Base-by-base conservation (phyloP, 169 alveolate genomes). In the Plasmodium billcollinsi region DNA sequence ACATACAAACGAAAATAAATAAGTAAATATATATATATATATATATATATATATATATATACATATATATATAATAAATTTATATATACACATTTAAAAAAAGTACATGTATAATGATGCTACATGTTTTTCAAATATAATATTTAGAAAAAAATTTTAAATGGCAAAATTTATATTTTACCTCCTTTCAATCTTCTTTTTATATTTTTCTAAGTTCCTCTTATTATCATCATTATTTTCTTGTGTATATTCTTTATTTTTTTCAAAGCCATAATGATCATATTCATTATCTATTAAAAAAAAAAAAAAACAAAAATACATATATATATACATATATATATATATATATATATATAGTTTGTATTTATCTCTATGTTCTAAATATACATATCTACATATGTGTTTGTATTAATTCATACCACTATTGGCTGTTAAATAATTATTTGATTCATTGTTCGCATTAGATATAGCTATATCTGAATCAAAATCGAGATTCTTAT, bases 211-310 rank as follows among this genome's bases (percentile, higher is more conserved):
- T 70, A 80, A 11, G n/a, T 59, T 71, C 47, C 73, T 15, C 15
- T 66, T 67, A 33, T 33, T 33, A 78, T 78, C 90, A 56, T 43
- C 67, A 67, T 52, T 67, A 6, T 69, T 18, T 20, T 29, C 85
- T 21, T 29, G 26, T 20, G 63, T 59, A 29, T 18, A 54, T 69
- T 80, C 91, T 69, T 58, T 80, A 58, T 47, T 80, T 62, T 80
- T 80, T 62, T 80, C 91, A 52, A 80, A 80, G 9, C 91, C 91
- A 24, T 80, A 80, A 67, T 80, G 91, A 47, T 80, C 91, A 47
- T 80, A 69, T 69, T 80, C 91, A 47, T 80, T 70, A 58, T 80
- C 91, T 80, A 63, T 1, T 24, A 69, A 67, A 20, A 43, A 9
- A 47, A 49, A 18, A 11, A 50, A 39, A 58, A 24, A 24, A 24